A percentile compares a stretch with the other conserved stretches of the same genome.
Conservation (phyloP, 2,329 filamentous ascomycete species). For the Apiospora malaysiana region DNA sequence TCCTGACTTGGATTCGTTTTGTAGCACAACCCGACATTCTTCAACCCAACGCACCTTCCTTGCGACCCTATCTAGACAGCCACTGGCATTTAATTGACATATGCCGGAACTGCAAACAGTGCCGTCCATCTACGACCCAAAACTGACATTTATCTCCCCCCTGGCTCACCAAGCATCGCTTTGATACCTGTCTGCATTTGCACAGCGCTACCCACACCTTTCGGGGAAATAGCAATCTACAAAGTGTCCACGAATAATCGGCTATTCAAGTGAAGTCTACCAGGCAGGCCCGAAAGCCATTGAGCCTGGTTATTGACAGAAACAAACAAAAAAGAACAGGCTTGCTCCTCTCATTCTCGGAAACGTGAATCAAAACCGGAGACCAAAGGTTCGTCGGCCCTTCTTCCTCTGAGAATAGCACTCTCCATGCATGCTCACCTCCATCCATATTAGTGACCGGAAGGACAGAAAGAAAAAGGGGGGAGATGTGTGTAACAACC, state of each 20-base stretch:
- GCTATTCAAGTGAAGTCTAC: neutral
- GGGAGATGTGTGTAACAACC: constrained; percentile 53
- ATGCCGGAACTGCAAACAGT: neutral
- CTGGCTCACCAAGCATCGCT: neutral
- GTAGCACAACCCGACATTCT: neutral
- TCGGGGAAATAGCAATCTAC: neutral
- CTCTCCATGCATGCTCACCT: neutral
- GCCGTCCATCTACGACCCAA: neutral
- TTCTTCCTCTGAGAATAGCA: neutral
- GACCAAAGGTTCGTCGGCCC: neutral
- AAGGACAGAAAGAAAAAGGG: neutral
- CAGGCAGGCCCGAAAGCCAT: neutral
- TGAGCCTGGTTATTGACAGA: neutral
- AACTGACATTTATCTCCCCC: neutral
- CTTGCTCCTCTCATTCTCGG: no score
- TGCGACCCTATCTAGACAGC: neutral
- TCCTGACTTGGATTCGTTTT: neutral
- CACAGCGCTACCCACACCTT: neutral
- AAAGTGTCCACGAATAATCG: neutral
- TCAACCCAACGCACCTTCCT: neutral
- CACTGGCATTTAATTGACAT: neutral
- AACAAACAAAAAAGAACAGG: no score
- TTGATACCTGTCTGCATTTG: neutral
- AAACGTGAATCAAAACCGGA: neutral
- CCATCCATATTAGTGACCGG: neutral